These are phyloP conservation scores for Metschnikowia lachancei DNA, from an alignment of 805 yeast genomes.

Conservation along the genomic window DNA sequence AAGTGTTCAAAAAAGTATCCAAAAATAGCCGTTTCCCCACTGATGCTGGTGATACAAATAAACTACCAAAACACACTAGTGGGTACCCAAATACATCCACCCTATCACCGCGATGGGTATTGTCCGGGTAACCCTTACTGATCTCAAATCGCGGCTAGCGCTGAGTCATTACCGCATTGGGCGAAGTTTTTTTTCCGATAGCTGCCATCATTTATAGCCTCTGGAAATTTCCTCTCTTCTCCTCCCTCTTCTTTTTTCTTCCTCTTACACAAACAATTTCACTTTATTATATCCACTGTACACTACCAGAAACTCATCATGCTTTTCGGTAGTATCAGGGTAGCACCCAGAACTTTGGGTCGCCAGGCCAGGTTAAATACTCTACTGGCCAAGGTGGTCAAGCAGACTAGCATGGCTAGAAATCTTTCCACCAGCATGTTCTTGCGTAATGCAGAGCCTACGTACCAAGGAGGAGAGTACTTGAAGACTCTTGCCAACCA, in stretches of 20 bases:
- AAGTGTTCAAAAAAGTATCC: no score
- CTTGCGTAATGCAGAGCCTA: conserved; percentile 18
- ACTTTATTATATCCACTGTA: background rate
- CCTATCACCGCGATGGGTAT: background rate
- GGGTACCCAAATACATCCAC: no score
- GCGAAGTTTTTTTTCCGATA: conserved; percentile 18
- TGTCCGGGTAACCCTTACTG: conserved; percentile 22
- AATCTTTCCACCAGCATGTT: conserved; percentile 3
- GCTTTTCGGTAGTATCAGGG: conserved; percentile 13
- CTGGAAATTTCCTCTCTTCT: conserved; percentile 4
- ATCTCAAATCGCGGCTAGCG: conserved; percentile 26
- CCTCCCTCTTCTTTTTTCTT: background rate
- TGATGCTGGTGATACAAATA: no score
- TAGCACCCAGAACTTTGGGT: conserved; percentile 9
- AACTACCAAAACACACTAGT: no score
- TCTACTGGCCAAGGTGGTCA: conserved; percentile 7
- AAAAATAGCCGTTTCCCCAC: no score
- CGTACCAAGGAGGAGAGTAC: conserved; percentile 64
- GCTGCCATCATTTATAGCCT: conserved; percentile 13
- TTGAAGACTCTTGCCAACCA: conserved; percentile 57
- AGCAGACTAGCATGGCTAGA: conserved; percentile 1
- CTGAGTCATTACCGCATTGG: conserved; percentile 26
- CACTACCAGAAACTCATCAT: conserved; percentile 1
- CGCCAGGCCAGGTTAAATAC: conserved; percentile 5
- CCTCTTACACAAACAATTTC: background rate